phyloP scores from a whole-genome alignment of 768 basidiomycete species.

The Xanthoconium purpureum region DNA sequence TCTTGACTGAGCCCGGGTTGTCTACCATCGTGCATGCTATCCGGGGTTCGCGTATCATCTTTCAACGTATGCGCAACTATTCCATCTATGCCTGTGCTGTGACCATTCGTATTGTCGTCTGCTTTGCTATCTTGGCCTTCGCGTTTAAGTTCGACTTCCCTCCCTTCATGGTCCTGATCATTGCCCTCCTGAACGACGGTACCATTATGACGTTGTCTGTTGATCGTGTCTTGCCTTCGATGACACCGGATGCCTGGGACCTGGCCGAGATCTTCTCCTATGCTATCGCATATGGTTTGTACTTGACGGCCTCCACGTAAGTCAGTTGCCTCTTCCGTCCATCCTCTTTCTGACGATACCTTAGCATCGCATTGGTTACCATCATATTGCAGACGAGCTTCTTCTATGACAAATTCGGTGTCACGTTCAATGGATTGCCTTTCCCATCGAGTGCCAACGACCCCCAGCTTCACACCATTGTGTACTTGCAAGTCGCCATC shows the following conservation, averaged over 20 bases:
- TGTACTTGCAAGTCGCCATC: constrained; percentile 96
- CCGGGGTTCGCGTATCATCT: constrained; percentile 96
- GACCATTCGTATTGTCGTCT: constrained; percentile 98
- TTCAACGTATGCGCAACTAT: constrained; percentile 99
- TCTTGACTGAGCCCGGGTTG: constrained; percentile 95
- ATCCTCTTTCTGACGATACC: constrained; percentile 8
- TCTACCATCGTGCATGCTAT: constrained; percentile 99
- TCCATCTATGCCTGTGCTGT: constrained; percentile 96
- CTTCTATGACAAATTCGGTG: constrained; percentile 87
- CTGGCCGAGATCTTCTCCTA: constrained; percentile 94
- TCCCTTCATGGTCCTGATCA: constrained; percentile 98
- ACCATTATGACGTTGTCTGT: constrained; percentile 98
- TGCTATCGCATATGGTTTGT: constrained; percentile 93
- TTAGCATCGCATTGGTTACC: constrained; percentile 71
- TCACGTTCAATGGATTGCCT: constrained; percentile 41
- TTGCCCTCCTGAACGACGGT: constrained; percentile 95
- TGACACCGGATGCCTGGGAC: constrained; percentile 94
- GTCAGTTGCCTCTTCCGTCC: constrained; percentile 26
- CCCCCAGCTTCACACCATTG: constrained; percentile 77
- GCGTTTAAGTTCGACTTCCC: constrained; percentile 98
- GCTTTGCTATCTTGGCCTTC: constrained; percentile 93
- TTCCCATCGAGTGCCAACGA: constrained; percentile 48
- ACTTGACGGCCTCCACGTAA: constrained; percentile 88
- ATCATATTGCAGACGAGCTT: constrained; percentile 84
- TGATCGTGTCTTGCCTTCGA: constrained; percentile 92